Base-by-base conservation (phyloP, 495 filamentous ascomycete genomes). In the Parathielavia appendiculata region DNA sequence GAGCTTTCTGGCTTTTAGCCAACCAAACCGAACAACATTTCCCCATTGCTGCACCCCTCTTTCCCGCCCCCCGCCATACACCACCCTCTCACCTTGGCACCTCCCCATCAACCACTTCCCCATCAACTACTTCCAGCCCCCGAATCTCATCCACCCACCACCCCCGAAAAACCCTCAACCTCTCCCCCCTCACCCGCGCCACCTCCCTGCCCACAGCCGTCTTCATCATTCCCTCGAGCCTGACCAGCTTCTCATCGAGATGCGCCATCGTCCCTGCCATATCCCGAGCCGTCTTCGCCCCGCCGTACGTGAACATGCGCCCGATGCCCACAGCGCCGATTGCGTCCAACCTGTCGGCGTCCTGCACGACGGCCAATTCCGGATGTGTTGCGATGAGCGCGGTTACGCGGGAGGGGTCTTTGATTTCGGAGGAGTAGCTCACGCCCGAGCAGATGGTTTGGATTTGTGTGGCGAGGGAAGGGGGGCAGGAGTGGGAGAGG, bases 261-360 rank as follows among this genome's bases (percentile, higher is more conserved):
- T 95, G 90, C 45, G 79, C 75, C 66, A 95, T 83, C 2, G 83
- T 76, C 36, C 79, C 82, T 0, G 74, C 67, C 84, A 95, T 81
- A 3, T 70, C 64, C 13, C 69, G 59, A n/a, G 40, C 54, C n/a
- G 67, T 68, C 73, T 81, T 83, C 9, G 84, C 86, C 0, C 83
- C 90, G 1, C 85, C 79, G 67, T 83, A 95, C 3, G 88, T 86
- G 70, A 96, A 95, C 45, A 81, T 79, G 41, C 92, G 70, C 3
- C 81, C 92, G 54, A 96, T 83, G 4, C 91, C 91, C 49, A 96
- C 78, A 0, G 89, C 89, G 2, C 92, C 92, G 62, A 96, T 82
- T 4, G 92, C 90, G 78, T 96, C 91, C 40, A 96, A 74, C 10
- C 91, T 78, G 73, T 96, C 92, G 2, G 91, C 92, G 71, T 96